Conservation (phyloP, 2,329 filamentous ascomycete species). For the Aspergillus aculeatinus region DNA sequence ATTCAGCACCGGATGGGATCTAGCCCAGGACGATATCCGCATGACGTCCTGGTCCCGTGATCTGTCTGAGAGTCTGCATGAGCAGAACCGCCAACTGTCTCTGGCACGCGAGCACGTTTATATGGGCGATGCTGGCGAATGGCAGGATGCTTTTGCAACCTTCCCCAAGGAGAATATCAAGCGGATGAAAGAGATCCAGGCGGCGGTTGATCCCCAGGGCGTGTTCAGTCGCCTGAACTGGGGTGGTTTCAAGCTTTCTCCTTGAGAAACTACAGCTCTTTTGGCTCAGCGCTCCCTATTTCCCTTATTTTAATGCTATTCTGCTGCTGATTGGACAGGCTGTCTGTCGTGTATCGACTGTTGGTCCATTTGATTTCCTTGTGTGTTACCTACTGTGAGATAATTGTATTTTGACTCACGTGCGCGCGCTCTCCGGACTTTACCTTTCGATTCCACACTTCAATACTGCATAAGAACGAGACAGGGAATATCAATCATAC, state of each 20-base stretch:
- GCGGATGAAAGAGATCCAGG: slow-evolving; percentile 31
- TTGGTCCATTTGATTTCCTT: too few species aligned
- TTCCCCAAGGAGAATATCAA: slow-evolving; percentile 36
- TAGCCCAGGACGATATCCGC: slow-evolving; percentile 37
- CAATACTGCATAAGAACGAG: too few species aligned
- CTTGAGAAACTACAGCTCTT: too few species aligned
- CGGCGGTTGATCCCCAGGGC: slow-evolving; percentile 33
- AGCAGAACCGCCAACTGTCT: slow-evolving; percentile 32
- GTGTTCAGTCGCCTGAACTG: slow-evolving; percentile 36
- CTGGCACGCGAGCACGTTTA: slow-evolving; percentile 37
- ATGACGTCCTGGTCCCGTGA: slow-evolving; percentile 35
- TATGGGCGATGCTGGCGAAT: slow-evolving; percentile 40
- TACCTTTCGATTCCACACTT: too few species aligned
- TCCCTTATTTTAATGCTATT: too few species aligned
- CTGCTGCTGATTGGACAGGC: too few species aligned
- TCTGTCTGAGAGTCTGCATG: slow-evolving; percentile 32
- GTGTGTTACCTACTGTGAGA: too few species aligned
- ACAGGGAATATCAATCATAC: too few species aligned
- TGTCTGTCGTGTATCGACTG: too few species aligned
- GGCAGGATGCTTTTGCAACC: slow-evolving; percentile 36
- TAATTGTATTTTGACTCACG: too few species aligned
- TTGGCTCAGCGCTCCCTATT: too few species aligned
- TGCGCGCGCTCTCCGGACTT: too few species aligned
- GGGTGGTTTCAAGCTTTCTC: slow-evolving; percentile 35
- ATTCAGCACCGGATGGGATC: slow-evolving; percentile 39